These are phyloP conservation scores for Quercus parvula DNA, from an alignment of 306 rosid species.

Conservation along the genomic window DNA sequence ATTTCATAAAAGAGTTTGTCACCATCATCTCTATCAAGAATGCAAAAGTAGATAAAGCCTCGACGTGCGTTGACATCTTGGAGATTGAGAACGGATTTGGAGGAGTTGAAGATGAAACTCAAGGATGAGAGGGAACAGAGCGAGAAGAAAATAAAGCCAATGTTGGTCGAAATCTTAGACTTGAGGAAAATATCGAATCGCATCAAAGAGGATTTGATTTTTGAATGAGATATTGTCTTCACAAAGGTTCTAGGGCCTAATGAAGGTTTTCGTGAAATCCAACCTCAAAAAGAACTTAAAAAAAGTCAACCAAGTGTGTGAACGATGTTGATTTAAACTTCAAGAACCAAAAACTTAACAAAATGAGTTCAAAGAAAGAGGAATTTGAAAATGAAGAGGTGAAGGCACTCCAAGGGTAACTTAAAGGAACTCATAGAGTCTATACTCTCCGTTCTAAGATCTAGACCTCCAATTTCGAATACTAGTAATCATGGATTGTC, in stretches of 20 bases:
- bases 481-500: no score
- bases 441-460: slow-evolving; percentile 40
- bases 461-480: slow-evolving; percentile 45
- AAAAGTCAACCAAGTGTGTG: slow-evolving; percentile 34
- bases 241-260: slow-evolving; percentile 56
- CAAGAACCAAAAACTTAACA: slow-evolving; percentile 40
- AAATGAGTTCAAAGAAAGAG: slow-evolving; percentile 50
- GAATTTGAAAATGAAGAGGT: slow-evolving; percentile 47
- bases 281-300: slow-evolving; percentile 54
- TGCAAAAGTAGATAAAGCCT: slow-evolving; percentile 44
- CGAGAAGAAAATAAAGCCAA: slow-evolving; percentile 34
- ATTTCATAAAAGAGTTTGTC: slow-evolving; percentile 50
- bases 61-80: slow-evolving; percentile 31
- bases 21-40: slow-evolving; percentile 57
- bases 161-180: slow-evolving; percentile 61
- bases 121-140: slow-evolving; percentile 47
- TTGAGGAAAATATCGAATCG: slow-evolving; percentile 54
- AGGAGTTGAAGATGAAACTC: slow-evolving; percentile 12
- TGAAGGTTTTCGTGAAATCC: slow-evolving; percentile 54
- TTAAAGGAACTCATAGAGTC: slow-evolving; percentile 77
- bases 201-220: slow-evolving; percentile 20
- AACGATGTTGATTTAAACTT: slow-evolving; percentile 19
- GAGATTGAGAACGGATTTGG: slow-evolving; percentile 45
- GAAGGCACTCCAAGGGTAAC: slow-evolving; percentile 59
- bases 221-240: slow-evolving; percentile 51